These are phyloP conservation scores for Fusarium compactum DNA, from an alignment of 2,329 filamentous ascomycete species.

Conservation along the genomic window DNA sequence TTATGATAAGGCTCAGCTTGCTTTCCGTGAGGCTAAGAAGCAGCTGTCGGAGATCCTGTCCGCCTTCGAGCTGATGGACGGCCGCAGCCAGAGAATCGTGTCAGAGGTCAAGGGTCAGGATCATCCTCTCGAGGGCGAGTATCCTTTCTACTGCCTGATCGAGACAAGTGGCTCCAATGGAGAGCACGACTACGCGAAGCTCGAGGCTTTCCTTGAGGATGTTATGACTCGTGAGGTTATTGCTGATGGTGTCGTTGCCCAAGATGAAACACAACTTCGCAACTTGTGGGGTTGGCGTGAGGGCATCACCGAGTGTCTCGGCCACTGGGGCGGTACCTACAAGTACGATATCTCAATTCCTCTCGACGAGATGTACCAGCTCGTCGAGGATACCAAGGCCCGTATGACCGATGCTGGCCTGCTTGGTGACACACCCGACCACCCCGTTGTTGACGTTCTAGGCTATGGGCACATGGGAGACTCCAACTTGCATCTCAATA, in stretches of 20 bases:
- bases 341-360: conserved; percentile 99
- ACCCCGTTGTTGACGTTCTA: conserved; percentile 88
- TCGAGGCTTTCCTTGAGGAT: conserved; percentile 89
- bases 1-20: conserved; percentile 87
- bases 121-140: conserved; percentile 81
- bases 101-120: conserved; percentile 79
- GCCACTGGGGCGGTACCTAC: conserved; percentile 94
- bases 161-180: conserved; percentile 96
- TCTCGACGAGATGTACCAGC: conserved; percentile 83
- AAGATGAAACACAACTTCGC: conserved; percentile 90
- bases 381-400: conserved; percentile 86
- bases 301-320: conserved; percentile 88
- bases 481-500: conserved; percentile 93
- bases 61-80: conserved; percentile 98
- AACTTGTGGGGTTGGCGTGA: conserved; percentile 93
- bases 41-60: conserved; percentile 96
- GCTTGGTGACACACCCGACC: conserved; percentile 78
- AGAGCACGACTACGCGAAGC: conserved; percentile 93
- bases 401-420: conserved; percentile 80
- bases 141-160: conserved; percentile 96
- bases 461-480: conserved; percentile 99
- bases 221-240: conserved; percentile 92
- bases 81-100: conserved; percentile 82
- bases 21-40: conserved; percentile 88
- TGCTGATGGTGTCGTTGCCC: conserved; percentile 88